These are phyloP conservation scores for Erysiphe neolycopersici DNA, from an alignment of 2,329 filamentous ascomycete species.

Conservation along the genomic window DNA sequence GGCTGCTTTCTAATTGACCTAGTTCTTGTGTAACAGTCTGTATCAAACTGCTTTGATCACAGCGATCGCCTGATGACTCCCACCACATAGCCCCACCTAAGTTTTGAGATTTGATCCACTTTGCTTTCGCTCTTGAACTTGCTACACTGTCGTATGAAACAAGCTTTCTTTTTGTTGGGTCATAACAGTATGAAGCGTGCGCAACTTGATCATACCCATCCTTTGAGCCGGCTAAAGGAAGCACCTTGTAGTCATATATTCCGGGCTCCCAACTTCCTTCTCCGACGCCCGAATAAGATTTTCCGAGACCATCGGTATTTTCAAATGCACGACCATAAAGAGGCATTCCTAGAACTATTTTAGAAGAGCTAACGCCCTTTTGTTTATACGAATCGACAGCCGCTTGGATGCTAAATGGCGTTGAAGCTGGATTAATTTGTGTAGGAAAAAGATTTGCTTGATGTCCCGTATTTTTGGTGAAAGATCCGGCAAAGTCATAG, in stretches of 20 bases:
- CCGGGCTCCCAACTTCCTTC: slow-evolving; percentile 64
- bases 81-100: slow-evolving; percentile 87
- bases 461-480: slow-evolving; percentile 48
- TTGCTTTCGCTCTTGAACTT: slow-evolving; percentile 41
- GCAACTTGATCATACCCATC: slow-evolving; percentile 36
- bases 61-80: slow-evolving; percentile 55
- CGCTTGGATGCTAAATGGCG: slow-evolving; percentile 50
- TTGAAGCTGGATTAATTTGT: slow-evolving; percentile 27
- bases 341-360: slow-evolving; percentile 77
- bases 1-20: slow-evolving; percentile 24
- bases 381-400: slow-evolving; percentile 46
- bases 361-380: slow-evolving; percentile 35
- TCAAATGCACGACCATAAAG: slow-evolving; percentile 72
- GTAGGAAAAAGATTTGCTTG: slow-evolving; percentile 52
- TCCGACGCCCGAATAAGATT: slow-evolving; percentile 43
- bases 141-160: slow-evolving; percentile 53
- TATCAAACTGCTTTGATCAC: slow-evolving; percentile 40
- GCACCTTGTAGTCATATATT: slow-evolving; percentile 66
- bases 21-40: slow-evolving; percentile 30
- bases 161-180: slow-evolving; percentile 32
- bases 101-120: slow-evolving; percentile 36
- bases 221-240: slow-evolving; percentile 40
- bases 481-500: slow-evolving; percentile 68
- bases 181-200: slow-evolving; percentile 55
- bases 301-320: slow-evolving; percentile 48